phyloP scores from a whole-genome alignment of 2,329 filamentous ascomycete genomes.

The Penicillium psychrosexuale region DNA sequence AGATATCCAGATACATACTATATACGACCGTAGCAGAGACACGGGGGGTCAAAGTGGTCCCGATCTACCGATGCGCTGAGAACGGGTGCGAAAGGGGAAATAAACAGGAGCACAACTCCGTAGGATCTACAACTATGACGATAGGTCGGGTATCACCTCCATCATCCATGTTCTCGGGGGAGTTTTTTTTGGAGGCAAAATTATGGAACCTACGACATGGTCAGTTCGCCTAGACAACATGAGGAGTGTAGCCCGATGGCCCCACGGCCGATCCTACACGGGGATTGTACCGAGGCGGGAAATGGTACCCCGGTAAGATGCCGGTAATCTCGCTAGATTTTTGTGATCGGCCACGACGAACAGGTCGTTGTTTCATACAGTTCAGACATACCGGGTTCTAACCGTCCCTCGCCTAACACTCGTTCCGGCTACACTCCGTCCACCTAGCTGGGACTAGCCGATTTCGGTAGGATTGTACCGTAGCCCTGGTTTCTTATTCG shows the following conservation, averaged over 20 bases:
- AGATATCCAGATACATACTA: not conserved
- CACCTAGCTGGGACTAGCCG: not conserved
- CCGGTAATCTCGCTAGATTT: slow-evolving; percentile 1
- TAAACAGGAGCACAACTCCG: not conserved
- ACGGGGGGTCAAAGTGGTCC: not conserved
- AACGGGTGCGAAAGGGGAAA: not conserved
- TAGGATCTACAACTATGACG: slow-evolving; percentile 6
- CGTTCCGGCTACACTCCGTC: not conserved
- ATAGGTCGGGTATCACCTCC: slow-evolving; percentile 1
- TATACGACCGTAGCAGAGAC: not conserved
- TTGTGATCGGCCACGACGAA: slow-evolving; percentile 6
- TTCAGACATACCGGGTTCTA: not conserved
- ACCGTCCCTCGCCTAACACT: not conserved
- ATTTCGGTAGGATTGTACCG: not conserved
- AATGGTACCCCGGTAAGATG: slow-evolving; percentile 3
- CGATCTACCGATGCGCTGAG: not conserved
- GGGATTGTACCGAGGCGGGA: slow-evolving; percentile 21
- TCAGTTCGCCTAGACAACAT: not conserved
- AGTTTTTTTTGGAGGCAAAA: not conserved
- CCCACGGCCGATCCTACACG: slow-evolving; percentile 16
- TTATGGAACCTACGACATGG: not conserved
- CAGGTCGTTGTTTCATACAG: slow-evolving; percentile 23
- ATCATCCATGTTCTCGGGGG: not conserved
- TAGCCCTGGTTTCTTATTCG: not conserved
- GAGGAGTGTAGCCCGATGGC: not conserved